Base-by-base conservation (phyloP, 2,329 filamentous ascomycete species). In the Emmonsiellopsis sp. region DNA sequence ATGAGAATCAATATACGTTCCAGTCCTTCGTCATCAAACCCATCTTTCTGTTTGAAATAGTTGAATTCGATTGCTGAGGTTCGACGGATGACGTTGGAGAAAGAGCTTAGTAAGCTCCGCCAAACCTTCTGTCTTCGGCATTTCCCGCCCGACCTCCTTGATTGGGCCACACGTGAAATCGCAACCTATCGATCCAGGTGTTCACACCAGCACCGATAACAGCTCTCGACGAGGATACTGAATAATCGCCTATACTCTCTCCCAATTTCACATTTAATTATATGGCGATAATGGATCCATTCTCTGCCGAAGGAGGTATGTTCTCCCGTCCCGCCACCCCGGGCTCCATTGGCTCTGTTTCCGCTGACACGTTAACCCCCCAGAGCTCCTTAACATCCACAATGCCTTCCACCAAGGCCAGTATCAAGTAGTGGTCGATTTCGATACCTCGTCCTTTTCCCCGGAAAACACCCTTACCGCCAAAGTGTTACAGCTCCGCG, bases 341-440 rank as follows among this genome's bases (percentile, higher is more conserved):
- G 21, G 8, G 46, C 48, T 11, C 47, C 48, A 11, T 14, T 47
- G 46, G 52, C 53, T 56, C 31, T 57, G 27, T 49, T 40, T n/a
- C 42, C 49, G 46, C 54, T 52, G 56, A 56, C 31, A 21, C 27
- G 36, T 52, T 44, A 58, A 60, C 64, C 59, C 62, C 53, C 31
- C 64, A 82, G 82, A 85, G 71, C 80, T 85, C 63, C 77, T 84
- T 65, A 84, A 82, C 74, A 81, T 84, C 66, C 80, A 83, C 73
- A 83, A 78, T 64, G 79, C 81, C 67, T 84, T 83, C 73, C 77
- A 83, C 71, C 80, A 82, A 70, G 90, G 88, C 67, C 91, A 95
- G 77, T 95, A 88, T 78, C 81, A 88, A 66, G 79, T 85, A 66
- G 91, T 94, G 58, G 72, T 94, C 71, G 86, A 93, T 74, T 95